These are phyloP conservation scores for Fusarium pseudonygamai DNA, from an alignment of 2,329 filamentous ascomycete genomes.

Conservation along the genomic window DNA sequence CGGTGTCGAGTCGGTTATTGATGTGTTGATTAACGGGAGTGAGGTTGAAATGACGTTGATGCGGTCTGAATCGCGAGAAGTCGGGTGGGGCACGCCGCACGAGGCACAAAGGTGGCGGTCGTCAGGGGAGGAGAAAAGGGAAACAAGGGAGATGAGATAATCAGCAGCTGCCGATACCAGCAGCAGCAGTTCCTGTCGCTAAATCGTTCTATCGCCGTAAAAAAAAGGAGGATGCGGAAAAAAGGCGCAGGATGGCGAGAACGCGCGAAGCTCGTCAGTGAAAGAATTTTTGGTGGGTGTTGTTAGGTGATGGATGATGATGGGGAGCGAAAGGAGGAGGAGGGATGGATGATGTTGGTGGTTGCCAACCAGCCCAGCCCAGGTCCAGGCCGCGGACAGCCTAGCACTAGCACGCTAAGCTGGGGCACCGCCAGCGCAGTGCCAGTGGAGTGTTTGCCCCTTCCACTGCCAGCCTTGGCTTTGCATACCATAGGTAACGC, in stretches of 20 bases:
- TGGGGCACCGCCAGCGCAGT: constrained; percentile 10
- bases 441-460: constrained; percentile 14
- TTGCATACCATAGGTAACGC: constrained; percentile 28
- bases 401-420: not conserved
- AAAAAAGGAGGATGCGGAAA: not conserved
- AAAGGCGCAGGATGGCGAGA: not conserved
- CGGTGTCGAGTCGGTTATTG: constrained; percentile 2
- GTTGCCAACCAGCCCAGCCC: constrained; percentile 21
- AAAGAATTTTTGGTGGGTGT: constrained; percentile 36
- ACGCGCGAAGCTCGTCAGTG: constrained; percentile 20
- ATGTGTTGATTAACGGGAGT: constrained; percentile 26
- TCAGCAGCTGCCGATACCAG: constrained; percentile 34
- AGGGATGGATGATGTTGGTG: constrained; percentile 31
- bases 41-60: constrained; percentile 41
- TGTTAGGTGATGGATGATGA: constrained; percentile 38
- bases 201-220: constrained; percentile 28
- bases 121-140: constrained; percentile 35
- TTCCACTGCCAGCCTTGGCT: constrained; percentile 21
- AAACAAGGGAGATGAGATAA: constrained; percentile 21
- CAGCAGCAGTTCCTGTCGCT: constrained; percentile 29
- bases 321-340: constrained; percentile 34
- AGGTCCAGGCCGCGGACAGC: not conserved
- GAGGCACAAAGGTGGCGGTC: constrained; percentile 42
- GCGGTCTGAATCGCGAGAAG: constrained; percentile 44
- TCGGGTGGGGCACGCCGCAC: constrained; percentile 41